phyloP scores from a whole-genome alignment of 2,329 filamentous ascomycete species.

The Claviceps humidiphila region DNA sequence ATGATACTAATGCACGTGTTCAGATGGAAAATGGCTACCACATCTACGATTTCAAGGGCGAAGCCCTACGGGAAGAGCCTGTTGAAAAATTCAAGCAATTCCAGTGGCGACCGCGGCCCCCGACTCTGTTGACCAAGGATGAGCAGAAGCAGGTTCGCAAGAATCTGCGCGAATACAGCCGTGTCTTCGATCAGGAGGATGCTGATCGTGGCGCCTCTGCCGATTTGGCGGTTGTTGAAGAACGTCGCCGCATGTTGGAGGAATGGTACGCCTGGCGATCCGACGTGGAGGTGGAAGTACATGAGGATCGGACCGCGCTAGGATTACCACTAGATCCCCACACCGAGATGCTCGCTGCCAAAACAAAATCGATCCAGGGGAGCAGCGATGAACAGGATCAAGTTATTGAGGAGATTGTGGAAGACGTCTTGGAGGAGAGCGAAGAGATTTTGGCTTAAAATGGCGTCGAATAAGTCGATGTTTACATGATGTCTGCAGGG shows the following conservation, averaged over 20 bases:
- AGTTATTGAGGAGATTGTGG: constrained; percentile 78
- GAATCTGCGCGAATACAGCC: constrained; percentile 94
- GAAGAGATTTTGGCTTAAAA: constrained; percentile 54
- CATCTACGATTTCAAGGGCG: constrained; percentile 91
- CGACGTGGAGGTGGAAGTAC: constrained; percentile 55
- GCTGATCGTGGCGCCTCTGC: constrained; percentile 85
- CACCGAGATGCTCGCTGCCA: constrained; percentile 45
- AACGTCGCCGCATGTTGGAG: constrained; percentile 64
- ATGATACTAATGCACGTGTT: constrained; percentile 2
- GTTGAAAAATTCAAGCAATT: constrained; percentile 98
- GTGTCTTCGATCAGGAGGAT: constrained; percentile 90
- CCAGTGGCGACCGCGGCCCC: constrained; percentile 81
- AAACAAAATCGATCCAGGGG: constrained; percentile 36
- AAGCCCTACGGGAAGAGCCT: constrained; percentile 75
- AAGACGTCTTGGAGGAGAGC: constrained; percentile 72
- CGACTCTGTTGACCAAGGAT: constrained; percentile 86
- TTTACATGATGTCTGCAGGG: not conserved
- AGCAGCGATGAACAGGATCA: constrained; percentile 53
- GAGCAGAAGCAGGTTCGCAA: constrained; percentile 97
- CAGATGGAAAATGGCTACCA: constrained; percentile 99
- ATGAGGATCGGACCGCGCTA: constrained; percentile 54
- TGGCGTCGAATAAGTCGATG: not conserved
- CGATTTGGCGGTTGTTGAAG: constrained; percentile 86
- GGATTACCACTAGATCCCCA: constrained; percentile 55
- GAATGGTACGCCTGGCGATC: constrained; percentile 85